Conservation (phyloP, 805 yeast genomes). For the Hanseniaspora meyeri region DNA sequence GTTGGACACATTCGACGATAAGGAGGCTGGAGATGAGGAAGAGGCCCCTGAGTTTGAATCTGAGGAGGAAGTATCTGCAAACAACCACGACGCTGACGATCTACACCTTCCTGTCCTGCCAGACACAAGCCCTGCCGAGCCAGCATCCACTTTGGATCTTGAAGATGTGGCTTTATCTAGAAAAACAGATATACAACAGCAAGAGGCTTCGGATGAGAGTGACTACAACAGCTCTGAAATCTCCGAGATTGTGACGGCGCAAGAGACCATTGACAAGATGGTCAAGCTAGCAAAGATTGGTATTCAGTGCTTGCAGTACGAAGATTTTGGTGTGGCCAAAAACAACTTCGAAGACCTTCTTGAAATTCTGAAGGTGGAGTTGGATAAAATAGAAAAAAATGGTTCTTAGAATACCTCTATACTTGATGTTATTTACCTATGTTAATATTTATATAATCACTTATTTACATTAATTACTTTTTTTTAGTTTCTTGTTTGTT, state of each 20-base stretch:
- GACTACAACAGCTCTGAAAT: conserved; percentile 11
- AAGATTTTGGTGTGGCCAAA: conserved; percentile 8
- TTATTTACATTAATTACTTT: neutral
- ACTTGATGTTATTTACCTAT: neutral
- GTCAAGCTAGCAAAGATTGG: conserved; percentile 10
- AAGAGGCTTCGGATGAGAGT: neutral
- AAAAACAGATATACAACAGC: neutral
- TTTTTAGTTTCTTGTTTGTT: neutral
- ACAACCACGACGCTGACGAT: neutral
- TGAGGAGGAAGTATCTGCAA: neutral
- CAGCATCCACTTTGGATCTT: conserved; percentile 3
- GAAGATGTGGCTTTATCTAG: neutral
- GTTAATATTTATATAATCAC: neutral
- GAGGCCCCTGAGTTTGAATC: conserved; percentile 7
- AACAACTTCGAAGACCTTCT: neutral
- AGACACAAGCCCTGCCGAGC: conserved; percentile 10
- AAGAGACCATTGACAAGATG: conserved; percentile 12
- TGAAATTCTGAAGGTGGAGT: neutral
- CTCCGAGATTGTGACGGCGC: conserved; percentile 6
- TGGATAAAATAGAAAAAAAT: neutral
- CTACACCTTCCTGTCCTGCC: conserved; percentile 12
- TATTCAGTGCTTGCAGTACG: conserved; percentile 12
- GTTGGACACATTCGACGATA: neutral
- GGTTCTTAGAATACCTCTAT: neutral
- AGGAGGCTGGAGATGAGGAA: neutral